Percentiles rank a stretch among this genome's conserved stretches.
phyloP scores from a whole-genome alignment of 2,329 filamentous ascomycete species.

The Diplodia sapinea region DNA sequence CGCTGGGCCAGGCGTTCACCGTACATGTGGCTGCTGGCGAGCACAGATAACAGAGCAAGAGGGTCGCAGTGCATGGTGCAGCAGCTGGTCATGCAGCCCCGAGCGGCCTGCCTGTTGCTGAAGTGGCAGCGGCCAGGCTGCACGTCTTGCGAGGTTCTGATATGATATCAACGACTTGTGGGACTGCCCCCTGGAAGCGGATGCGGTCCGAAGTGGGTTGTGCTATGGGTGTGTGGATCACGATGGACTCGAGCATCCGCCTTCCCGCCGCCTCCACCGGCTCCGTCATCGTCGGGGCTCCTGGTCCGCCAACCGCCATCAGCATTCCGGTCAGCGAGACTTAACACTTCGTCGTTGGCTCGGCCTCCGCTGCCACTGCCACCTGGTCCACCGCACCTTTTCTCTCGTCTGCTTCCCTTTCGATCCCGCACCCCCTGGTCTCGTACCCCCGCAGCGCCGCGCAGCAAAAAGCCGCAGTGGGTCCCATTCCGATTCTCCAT shows the following conservation, averaged over 20 bases:
- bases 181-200: constrained; percentile 7
- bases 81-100: constrained; percentile 13
- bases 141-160: constrained; percentile 17
- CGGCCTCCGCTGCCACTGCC: not conserved
- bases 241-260: not conserved
- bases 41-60: constrained; percentile 14
- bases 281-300: not conserved
- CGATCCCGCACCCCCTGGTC: constrained; percentile 2
- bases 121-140: constrained; percentile 20
- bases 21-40: constrained; percentile 8
- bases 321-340: constrained; percentile 9
- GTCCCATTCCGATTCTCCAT: constrained; percentile 1
- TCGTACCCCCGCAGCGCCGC: constrained; percentile 18
- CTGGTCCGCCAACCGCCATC: not conserved
- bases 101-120: constrained; percentile 8
- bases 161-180: constrained; percentile 8
- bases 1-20: constrained; percentile 1
- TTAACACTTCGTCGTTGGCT: not conserved
- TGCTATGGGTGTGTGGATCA: not conserved
- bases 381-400: not conserved
- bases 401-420: constrained; percentile 10
- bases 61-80: constrained; percentile 21
- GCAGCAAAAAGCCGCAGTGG: constrained; percentile 28
- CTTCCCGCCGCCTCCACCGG: constrained; percentile 11
- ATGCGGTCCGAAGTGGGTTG: constrained; percentile 21